Conservation (phyloP, 768 basidiomycete species). For the Strobilomyces dryophilus region DNA sequence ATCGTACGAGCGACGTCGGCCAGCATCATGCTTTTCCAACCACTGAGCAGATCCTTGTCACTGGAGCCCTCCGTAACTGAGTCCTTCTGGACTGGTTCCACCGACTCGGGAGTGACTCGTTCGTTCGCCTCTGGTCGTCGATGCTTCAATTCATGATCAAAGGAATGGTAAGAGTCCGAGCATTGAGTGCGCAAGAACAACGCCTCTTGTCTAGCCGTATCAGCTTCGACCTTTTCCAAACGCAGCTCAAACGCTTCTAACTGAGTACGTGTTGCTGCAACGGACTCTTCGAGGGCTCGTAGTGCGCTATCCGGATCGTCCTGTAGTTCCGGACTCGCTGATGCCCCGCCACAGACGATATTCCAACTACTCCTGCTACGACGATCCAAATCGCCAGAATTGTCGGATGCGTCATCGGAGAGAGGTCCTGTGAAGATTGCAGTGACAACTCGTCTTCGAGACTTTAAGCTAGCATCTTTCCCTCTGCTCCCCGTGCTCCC, state of each 20-base stretch:
- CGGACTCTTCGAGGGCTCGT: constrained; percentile 22
- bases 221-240: constrained; percentile 24
- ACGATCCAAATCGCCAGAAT: neutral
- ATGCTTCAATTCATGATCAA: neutral
- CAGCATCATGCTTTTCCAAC: constrained; percentile 7
- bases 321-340: neutral
- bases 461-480: constrained; percentile 1
- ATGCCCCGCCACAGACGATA: neutral
- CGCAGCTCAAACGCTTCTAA: constrained; percentile 25
- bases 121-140: neutral
- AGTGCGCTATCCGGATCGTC: constrained; percentile 6
- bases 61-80: neutral
- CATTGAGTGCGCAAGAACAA: neutral
- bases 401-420: neutral
- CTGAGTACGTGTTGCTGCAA: constrained; percentile 21
- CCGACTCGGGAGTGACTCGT: neutral
- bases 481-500: constrained; percentile 7
- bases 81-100: neutral
- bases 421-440: constrained; percentile 27
- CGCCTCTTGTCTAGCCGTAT: constrained; percentile 16
- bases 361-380: neutral
- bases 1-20: constrained; percentile 14
- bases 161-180: neutral
- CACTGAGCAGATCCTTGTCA: neutral
- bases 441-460: constrained; percentile 24